These are phyloP conservation scores for Arthrobotrys pseudoclavata DNA, from an alignment of 2,329 filamentous ascomycete genomes.

Conservation along the genomic window DNA sequence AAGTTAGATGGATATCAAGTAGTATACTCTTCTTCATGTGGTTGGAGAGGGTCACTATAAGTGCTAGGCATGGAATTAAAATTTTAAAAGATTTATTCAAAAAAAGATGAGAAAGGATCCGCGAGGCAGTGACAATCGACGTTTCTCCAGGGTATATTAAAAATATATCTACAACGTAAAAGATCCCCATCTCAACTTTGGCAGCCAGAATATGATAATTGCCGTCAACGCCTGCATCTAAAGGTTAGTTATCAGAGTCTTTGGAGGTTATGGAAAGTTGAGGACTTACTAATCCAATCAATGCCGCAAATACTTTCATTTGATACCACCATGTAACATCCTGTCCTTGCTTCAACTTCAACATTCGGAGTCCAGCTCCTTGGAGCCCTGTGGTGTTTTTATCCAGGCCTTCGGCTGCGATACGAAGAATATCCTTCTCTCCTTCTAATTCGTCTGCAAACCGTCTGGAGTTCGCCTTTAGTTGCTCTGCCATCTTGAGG, in stretches of 20 bases:
- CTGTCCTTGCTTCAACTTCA: conserved; percentile 53
- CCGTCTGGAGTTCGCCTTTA: conserved; percentile 80
- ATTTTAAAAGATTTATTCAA: background rate
- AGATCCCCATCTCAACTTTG: conserved; percentile 57
- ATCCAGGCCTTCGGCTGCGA: conserved; percentile 44
- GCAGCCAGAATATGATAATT: conserved; percentile 56
- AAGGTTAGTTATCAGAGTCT: background rate
- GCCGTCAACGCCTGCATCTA: conserved; percentile 48
- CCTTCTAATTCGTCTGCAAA: conserved; percentile 80
- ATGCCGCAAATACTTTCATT: conserved; percentile 57
- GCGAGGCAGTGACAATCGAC: background rate
- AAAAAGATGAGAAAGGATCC: background rate
- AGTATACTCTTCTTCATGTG: background rate
- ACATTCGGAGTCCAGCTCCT: conserved; percentile 56
- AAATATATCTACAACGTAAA: conserved; percentile 33
- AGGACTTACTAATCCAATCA: conserved; percentile 55
- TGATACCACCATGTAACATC: conserved; percentile 60
- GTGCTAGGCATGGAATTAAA: background rate
- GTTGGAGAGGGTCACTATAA: background rate
- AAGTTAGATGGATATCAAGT: background rate
- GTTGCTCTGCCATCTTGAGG: conserved; percentile 80
- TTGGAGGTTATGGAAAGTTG: background rate
- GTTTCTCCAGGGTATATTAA: background rate
- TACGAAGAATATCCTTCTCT: conserved; percentile 72
- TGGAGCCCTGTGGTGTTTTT: conserved; percentile 50